Percentiles rank a stretch among this genome's conserved stretches.
Conservation (phyloP, 2,329 filamentous ascomycete genomes). For the Epicoccum sorghinum region DNA sequence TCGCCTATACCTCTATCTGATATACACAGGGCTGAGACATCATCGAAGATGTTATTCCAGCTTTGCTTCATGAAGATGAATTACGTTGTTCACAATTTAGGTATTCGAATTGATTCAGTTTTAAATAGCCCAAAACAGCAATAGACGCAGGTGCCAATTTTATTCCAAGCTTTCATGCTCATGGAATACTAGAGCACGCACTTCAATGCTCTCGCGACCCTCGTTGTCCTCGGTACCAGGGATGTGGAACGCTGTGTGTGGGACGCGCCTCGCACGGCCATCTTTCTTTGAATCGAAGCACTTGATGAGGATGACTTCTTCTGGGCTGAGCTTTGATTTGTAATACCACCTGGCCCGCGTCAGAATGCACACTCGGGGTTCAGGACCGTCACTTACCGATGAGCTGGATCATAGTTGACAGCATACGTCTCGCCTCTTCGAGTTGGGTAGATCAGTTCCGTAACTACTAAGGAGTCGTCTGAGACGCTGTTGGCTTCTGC, state of each 20-base stretch:
- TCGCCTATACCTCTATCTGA: too few species aligned
- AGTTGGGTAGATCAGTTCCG: constrained; percentile 39
- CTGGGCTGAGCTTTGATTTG: constrained; percentile 33
- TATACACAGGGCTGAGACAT: too few species aligned
- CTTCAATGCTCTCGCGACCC: constrained; percentile 44
- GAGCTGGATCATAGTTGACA: constrained; percentile 33
- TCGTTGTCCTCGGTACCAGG: constrained; percentile 34
- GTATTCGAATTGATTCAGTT: too few species aligned
- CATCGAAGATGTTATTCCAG: too few species aligned
- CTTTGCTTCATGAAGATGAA: too few species aligned
- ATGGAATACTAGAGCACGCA: constrained; percentile 43
- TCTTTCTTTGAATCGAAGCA: constrained; percentile 45
- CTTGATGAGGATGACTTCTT: constrained; percentile 44
- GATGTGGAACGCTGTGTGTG: constrained; percentile 43
- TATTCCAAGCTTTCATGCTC: constrained; percentile 36
- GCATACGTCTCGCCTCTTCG: constrained; percentile 37
- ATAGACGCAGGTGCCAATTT: neutral
- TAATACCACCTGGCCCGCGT: constrained; percentile 38
- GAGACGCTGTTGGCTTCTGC: constrained; percentile 38
- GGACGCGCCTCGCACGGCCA: constrained; percentile 41
- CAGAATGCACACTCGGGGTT: too few species aligned
- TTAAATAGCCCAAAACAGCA: too few species aligned
- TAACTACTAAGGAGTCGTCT: constrained; percentile 35
- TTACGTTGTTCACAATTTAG: too few species aligned
- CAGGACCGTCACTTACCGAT: constrained; percentile 26